phyloP scores from a whole-genome alignment of 2,329 filamentous ascomycete genomes.

The Lasiodiplodia gonubiensis region DNA sequence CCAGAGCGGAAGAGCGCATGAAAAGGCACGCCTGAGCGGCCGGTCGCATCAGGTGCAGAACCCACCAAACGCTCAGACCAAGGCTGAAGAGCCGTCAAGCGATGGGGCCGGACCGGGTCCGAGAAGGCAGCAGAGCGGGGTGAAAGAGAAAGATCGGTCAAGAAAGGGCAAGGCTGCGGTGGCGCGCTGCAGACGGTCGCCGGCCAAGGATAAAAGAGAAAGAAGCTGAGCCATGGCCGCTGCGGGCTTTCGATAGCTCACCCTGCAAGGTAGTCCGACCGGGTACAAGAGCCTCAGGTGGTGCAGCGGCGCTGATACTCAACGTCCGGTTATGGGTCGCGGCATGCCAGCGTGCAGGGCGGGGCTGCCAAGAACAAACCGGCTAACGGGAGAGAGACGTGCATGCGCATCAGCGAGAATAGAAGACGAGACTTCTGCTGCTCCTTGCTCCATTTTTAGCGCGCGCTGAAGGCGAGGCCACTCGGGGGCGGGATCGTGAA shows the following conservation, averaged over 20 bases:
- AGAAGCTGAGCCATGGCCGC: not conserved
- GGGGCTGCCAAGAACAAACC: slow-evolving; percentile 3
- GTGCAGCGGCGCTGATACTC: not conserved
- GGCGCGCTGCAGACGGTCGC: not conserved
- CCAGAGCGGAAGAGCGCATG: not conserved
- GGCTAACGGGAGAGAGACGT: not conserved
- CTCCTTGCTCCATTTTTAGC: not conserved
- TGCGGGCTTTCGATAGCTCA: slow-evolving; percentile 20
- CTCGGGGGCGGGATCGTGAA: not conserved
- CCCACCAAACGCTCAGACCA: not conserved
- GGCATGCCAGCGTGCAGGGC: not conserved
- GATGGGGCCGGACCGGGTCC: not conserved
- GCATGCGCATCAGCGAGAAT: not conserved
- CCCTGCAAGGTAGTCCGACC: slow-evolving; percentile 8
- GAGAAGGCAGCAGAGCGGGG: not conserved
- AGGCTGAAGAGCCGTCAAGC: not conserved
- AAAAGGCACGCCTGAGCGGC: not conserved
- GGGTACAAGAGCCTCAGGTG: slow-evolving; percentile 13
- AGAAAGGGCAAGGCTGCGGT: not conserved
- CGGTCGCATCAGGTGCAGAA: slow-evolving; percentile 1
- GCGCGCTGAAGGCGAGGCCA: not conserved
- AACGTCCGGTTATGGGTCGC: not conserved
- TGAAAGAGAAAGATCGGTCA: not conserved
- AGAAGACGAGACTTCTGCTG: not conserved
- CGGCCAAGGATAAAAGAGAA: slow-evolving; percentile 1